Evolutionary conservation across 768 basidiomycete species (phyloP), one percentile per base, ranked within the genome.

Genomic region (Boletus rufocinnamomeus): DNA sequence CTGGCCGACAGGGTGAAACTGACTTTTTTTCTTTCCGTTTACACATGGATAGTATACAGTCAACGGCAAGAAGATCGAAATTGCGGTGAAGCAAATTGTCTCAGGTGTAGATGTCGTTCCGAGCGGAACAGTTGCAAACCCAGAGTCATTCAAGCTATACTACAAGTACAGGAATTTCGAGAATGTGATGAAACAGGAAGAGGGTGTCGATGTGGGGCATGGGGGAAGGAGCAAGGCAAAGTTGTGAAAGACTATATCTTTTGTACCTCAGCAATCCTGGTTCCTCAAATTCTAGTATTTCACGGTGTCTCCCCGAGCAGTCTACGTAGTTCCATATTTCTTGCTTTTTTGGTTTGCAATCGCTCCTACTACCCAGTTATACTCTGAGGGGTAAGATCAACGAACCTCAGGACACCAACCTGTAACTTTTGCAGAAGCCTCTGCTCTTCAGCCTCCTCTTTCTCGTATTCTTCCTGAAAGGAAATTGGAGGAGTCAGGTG

Each of bases 51-150:
- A 89, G 89, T 88, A 89, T 61, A 90, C 87, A 0, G 84, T 88
- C 10, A 89, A 89, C 50, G 84, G 84, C 11, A 91, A 89, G 77
- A 89, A 89, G 67, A 88, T 89, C 44, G 89, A 89, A 72, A 88
- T 90, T 30, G 87, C 86, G 3, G 85, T 89, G 50, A 90, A 89
- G 70, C 87, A 89, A 65, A 87, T 90, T 56, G 79, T 89, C 43
- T 89, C 86, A n/a, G 88, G 87, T 2, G 75, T 77, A 13, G 77
- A 82, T 56, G 61, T 88, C 44, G 78, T 82, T 63, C 87, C 88
- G 4, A 90, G 87, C 60, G 88, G 88, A 21, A 89, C 88, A 2
- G 87, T 90, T 21, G 85, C 86, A 8, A 89, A 89, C 65, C 88
- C 88, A 0, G 85, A 86, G 52, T 82, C 84, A 0, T 76, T 89